A percentile compares a stretch with the other conserved stretches of the same genome.
These are phyloP conservation scores for Ambrosia hybrid DNA, from an alignment of 140 eudicot genomes.

Conservation along the genomic window DNA sequence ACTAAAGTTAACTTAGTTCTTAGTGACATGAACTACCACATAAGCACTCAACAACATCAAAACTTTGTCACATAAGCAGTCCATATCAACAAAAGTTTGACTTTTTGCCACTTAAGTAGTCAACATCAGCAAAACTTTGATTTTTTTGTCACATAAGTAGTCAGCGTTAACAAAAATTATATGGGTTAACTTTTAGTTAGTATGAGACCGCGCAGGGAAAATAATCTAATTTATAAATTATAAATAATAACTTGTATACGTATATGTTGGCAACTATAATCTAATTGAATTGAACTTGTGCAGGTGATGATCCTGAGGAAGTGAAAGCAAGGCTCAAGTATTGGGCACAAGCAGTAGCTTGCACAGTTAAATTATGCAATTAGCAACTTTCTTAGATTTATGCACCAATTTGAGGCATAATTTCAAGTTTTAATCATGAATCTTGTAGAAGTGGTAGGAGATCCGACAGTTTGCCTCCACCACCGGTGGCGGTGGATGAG, in stretches of 20 bases:
- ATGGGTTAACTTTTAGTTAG: too few species aligned
- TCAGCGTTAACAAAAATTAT: too few species aligned
- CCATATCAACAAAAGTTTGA: too few species aligned
- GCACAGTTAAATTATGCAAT: constrained; percentile 68
- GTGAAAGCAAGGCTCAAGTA: constrained; percentile 79
- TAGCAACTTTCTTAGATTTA: constrained; percentile 21
- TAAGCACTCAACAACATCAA: too few species aligned
- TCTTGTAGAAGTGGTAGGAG: constrained; percentile 8
- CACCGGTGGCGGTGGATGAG: neutral
- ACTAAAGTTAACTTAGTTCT: too few species aligned
- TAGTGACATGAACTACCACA: too few species aligned
- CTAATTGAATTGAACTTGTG: constrained; percentile 11
- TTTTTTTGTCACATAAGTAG: too few species aligned
- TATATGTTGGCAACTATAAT: neutral
- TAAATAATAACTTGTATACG: neutral
- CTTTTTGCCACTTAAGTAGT: too few species aligned
- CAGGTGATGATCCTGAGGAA: constrained; percentile 81
- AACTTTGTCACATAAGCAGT: too few species aligned
- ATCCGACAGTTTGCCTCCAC: neutral
- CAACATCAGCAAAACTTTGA: too few species aligned
- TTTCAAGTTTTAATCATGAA: neutral
- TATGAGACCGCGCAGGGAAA: too few species aligned
- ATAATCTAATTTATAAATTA: too few species aligned
- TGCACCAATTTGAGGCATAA: constrained; percentile 19
- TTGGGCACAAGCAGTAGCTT: constrained; percentile 87